Conservation (phyloP, 495 filamentous ascomycete species). For the Oidiodendron maius region DNA sequence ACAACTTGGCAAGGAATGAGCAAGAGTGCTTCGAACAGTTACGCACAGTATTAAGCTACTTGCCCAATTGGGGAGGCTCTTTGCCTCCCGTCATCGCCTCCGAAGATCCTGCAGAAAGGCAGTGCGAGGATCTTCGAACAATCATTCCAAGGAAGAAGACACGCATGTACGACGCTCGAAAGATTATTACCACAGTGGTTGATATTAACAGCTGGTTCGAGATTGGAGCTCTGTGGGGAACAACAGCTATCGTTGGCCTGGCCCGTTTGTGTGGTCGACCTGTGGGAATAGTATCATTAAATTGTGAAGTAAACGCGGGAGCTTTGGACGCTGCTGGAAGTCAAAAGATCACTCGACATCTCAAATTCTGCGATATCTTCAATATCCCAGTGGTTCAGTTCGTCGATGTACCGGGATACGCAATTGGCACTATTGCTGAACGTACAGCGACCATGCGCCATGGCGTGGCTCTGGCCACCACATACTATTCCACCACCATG, state of each 20-base stretch:
- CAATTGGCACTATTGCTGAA: slow-evolving; percentile 56
- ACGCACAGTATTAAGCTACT: slow-evolving; percentile 45
- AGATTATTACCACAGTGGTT: slow-evolving; percentile 49
- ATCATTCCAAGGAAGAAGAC: slow-evolving; percentile 52
- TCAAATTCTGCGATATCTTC: slow-evolving; percentile 60
- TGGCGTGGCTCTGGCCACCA: slow-evolving; percentile 51
- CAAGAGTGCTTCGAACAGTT: slow-evolving; percentile 55
- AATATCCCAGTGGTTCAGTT: slow-evolving; percentile 59
- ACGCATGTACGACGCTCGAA: slow-evolving; percentile 54
- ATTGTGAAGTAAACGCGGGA: slow-evolving; percentile 55
- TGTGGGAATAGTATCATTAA: slow-evolving; percentile 49
- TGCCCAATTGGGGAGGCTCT: slow-evolving; percentile 49
- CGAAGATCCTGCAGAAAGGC: slow-evolving; percentile 41
- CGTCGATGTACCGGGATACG: slow-evolving; percentile 56
- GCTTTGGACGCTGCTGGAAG: slow-evolving; percentile 53
- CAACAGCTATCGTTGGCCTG: slow-evolving; percentile 52
- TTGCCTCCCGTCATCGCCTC: slow-evolving; percentile 42
- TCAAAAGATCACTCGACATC: slow-evolving; percentile 50
- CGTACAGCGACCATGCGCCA: slow-evolving; percentile 57
- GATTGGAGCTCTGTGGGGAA: slow-evolving; percentile 56
- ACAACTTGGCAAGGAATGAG: slow-evolving; percentile 56
- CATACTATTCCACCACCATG: slow-evolving; percentile 53
- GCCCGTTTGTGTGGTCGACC: slow-evolving; percentile 49
- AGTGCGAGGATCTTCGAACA: slow-evolving; percentile 40
- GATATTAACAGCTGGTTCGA: slow-evolving; percentile 54